Evolutionary conservation across 2,329 filamentous ascomycete genomes (phyloP), one percentile per base, ranked within the genome.

Genomic region (Beauveria sp.): DNA sequence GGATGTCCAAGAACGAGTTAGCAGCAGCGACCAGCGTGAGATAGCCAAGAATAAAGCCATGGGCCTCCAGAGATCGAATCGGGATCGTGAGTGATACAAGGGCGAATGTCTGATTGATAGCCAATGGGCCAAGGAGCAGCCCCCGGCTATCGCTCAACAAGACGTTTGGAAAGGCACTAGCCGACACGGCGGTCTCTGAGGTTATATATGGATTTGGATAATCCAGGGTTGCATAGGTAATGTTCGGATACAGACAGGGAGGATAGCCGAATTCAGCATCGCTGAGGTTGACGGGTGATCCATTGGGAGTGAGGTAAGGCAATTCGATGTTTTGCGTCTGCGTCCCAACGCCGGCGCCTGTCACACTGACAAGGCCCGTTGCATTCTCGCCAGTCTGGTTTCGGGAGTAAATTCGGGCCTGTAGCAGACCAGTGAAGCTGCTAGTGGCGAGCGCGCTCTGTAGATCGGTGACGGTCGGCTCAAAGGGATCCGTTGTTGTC

Each of bases 11-110:
- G 3, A 95, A 77, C 1, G 88, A 80, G 4, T 77, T 76, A 1
- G 88, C 88, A 61, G 89, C 84, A 61, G 89, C 82, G n/a, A 96
- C 79, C 2, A 93, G 77, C 1, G 91, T 96, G 77, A 96, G 83
- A 77, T 91, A 96, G 1, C 91, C 93, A 5, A 96, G 79, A 1
- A 93, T 83, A 64, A 88, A 86, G 3, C 76, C 76, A 50, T 75
- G 72, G 2, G 82, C 81, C 2, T 80, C 79, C 66, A 87, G 89
- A 70, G 88, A 86, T 63, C 90, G 82, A 59, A 97, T 85, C 0
- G 92, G 90, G 18, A 93, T 76, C 0, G 92, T 96, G 63, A 96
- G 78, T 2, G 92, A 96, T 14, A 96, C 72, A 12, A 97, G 77
- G 24, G 90, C 89, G 65, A 88, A 89, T 0, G 85, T 84, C 50